Conservation (phyloP, 352 stramenopile genomes). For the Pythium aristosporum region DNA sequence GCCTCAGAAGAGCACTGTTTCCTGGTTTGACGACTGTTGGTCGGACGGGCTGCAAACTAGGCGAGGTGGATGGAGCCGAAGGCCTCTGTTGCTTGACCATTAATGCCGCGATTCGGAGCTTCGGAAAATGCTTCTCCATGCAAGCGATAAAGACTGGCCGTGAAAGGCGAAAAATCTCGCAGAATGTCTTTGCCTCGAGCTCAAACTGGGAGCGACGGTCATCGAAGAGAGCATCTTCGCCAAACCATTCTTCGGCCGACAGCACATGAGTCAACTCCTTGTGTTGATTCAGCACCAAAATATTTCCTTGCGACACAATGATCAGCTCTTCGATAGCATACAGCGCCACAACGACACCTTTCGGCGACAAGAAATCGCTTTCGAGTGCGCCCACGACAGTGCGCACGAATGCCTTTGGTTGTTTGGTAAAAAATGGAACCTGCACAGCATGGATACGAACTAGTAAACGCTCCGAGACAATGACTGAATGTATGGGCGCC, state of each 20-base stretch:
- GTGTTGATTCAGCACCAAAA: slow-evolving; percentile 20
- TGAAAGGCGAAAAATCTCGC: slow-evolving; percentile 23
- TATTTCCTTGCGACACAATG: slow-evolving; percentile 24
- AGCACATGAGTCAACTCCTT: slow-evolving; percentile 10
- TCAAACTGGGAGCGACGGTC: slow-evolving; percentile 15
- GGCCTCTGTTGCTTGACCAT: slow-evolving; percentile 24
- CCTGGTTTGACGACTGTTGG: not conserved
- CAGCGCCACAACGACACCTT: slow-evolving; percentile 18
- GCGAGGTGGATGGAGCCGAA: not conserved
- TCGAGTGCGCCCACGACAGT: slow-evolving; percentile 25
- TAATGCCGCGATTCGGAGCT: slow-evolving; percentile 44
- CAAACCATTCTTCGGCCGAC: slow-evolving; percentile 16
- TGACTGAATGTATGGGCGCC: too few relatives aligned
- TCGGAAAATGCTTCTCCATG: slow-evolving; percentile 53
- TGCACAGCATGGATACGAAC: not conserved
- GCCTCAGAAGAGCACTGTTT: not conserved
- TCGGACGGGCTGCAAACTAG: not conserved
- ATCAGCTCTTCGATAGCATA: slow-evolving; percentile 25
- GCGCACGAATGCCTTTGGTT: slow-evolving; percentile 25
- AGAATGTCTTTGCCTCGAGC: slow-evolving; percentile 26
- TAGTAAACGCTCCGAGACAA: not conserved
- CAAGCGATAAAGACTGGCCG: slow-evolving; percentile 23
- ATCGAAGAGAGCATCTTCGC: slow-evolving; percentile 26
- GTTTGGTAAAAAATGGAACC: slow-evolving; percentile 30
- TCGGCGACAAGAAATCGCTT: slow-evolving; percentile 28